Conservation (phyloP, 208 protist genomes). For the Leishmania lainsoni region DNA sequence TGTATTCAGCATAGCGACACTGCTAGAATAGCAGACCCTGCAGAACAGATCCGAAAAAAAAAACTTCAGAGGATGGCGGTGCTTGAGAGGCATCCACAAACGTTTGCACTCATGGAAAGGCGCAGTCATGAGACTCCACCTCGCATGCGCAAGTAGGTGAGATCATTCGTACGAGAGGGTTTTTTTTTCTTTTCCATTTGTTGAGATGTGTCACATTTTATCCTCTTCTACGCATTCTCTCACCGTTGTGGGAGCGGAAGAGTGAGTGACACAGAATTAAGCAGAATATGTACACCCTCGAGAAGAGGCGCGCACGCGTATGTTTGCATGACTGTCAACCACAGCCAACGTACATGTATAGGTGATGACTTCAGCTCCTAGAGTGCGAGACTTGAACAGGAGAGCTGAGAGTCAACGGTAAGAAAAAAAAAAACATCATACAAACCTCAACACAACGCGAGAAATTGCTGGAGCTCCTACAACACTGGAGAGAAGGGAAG, state of each 20-base stretch:
- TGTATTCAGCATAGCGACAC: background rate
- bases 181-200: background rate
- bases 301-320: background rate
- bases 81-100: background rate
- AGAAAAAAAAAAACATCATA: background rate
- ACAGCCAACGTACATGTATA: background rate
- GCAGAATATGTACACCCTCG: background rate
- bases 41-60: background rate
- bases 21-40: background rate
- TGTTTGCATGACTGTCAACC: background rate
- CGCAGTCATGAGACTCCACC: background rate
- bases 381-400: background rate
- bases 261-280: background rate
- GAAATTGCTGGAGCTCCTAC: background rate
- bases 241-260: background rate
- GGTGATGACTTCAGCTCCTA: background rate
- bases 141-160: background rate
- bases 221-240: background rate
- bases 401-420: background rate
- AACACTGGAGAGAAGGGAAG: background rate
- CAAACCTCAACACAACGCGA: background rate
- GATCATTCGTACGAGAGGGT: background rate
- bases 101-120: background rate
- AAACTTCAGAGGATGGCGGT: background rate
- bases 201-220: background rate